phyloP scores from a whole-genome alignment of 345 rosid genomes.

The Cardamine occulta region DNA sequence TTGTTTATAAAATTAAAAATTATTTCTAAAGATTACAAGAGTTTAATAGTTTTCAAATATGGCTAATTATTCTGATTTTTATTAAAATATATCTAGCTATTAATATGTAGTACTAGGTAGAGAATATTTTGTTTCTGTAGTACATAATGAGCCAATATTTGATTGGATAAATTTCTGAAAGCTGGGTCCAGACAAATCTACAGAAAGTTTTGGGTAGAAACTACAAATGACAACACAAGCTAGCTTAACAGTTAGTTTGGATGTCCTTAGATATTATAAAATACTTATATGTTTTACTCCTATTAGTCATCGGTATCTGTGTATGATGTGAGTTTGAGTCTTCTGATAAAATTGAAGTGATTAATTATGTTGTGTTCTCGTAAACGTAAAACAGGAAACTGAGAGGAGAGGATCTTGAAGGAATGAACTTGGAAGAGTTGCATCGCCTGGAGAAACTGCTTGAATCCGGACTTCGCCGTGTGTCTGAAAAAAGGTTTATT shows the following conservation, averaged over 20 bases:
- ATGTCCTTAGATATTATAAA: background rate
- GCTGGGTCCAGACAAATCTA: background rate
- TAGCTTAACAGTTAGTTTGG: background rate
- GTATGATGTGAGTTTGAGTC: background rate
- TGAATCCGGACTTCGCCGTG: constrained; percentile 73
- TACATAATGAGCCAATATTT: background rate
- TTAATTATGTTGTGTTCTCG: background rate
- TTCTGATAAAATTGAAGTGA: background rate
- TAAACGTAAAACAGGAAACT: constrained; percentile 57
- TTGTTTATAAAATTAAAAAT: background rate
- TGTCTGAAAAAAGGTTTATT: constrained; percentile 72
- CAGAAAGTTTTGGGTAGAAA: background rate
- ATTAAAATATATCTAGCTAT: background rate
- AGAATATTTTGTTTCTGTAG: background rate
- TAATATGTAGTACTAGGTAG: background rate
- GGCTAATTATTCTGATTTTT: background rate
- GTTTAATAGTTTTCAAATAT: background rate
- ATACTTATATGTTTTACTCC: background rate
- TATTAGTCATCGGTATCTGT: constrained; percentile 30
- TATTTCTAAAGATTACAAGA: background rate
- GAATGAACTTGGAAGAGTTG: constrained; percentile 68
- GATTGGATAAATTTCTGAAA: background rate
- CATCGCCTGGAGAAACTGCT: constrained; percentile 76
- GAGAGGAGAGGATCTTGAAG: constrained; percentile 93
- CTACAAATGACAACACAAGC: background rate